Evolutionary conservation across 371 early-diverging fungal species (phyloP).

Genomic region (Rhizomucor miehei): DNA sequence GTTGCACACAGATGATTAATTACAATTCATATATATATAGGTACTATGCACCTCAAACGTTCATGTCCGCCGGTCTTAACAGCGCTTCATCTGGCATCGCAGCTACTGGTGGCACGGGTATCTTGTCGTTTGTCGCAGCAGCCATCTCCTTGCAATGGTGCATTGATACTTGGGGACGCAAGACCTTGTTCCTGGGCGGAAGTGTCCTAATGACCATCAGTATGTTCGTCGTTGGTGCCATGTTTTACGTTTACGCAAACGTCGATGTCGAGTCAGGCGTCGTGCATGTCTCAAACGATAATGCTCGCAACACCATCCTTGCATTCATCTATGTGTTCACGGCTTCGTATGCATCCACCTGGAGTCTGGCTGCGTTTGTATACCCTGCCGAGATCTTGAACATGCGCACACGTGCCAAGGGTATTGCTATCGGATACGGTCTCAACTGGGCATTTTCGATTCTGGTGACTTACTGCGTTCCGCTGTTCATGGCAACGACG

Average conservation of each 20-base stretch:
- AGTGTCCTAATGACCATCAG: constrained; percentile 32
- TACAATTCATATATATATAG: no score
- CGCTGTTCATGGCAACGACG: constrained; percentile 54
- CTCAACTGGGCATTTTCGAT: constrained; percentile 64
- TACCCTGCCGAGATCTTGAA: constrained; percentile 74
- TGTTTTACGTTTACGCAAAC: constrained; percentile 31
- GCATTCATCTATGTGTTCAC: constrained; percentile 47
- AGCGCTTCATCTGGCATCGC: constrained; percentile 30
- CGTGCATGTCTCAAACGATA: constrained; percentile 20
- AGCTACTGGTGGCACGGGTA: constrained; percentile 36
- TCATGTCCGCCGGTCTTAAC: constrained; percentile 32
- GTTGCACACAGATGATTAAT: no score
- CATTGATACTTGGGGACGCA: constrained; percentile 42
- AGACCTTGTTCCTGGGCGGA: constrained; percentile 45
- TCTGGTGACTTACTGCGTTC: constrained; percentile 40
- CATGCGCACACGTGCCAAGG: constrained; percentile 47
- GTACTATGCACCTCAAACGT: constrained; percentile 44
- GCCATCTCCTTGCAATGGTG: constrained; percentile 57
- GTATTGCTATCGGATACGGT: constrained; percentile 47
- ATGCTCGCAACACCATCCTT: constrained; percentile 35
- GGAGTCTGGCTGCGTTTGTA: constrained; percentile 47
- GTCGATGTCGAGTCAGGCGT: constrained; percentile 24
- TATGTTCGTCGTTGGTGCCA: constrained; percentile 45
- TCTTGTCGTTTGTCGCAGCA: constrained; percentile 37
- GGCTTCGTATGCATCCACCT: constrained; percentile 58